Evolutionary conservation across 1,284 basidiomycete species (phyloP).

Genomic region (Leccinum huronense): DNA sequence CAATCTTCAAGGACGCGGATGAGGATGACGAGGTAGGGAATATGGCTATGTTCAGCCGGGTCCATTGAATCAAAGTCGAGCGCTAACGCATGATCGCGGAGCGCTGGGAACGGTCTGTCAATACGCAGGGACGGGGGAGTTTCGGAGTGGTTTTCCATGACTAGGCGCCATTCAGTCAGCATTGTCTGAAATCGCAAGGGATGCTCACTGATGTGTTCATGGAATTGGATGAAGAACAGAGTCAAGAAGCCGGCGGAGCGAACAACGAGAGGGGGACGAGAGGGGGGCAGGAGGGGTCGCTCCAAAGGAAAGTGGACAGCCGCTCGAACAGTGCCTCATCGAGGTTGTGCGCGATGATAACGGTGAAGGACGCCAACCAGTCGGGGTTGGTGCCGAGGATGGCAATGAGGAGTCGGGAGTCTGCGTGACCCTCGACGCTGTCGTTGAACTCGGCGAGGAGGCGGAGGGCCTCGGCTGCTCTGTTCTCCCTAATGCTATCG

Average conservation of each 20-base stretch:
- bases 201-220: constrained; percentile 77
- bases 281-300: constrained; percentile 54
- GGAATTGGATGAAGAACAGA: constrained; percentile 84
- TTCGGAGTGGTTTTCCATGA: constrained; percentile 94
- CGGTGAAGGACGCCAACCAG: constrained; percentile 61
- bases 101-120: constrained; percentile 83
- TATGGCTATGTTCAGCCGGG: constrained; percentile 80
- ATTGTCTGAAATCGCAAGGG: constrained; percentile 1
- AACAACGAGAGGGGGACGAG: constrained; percentile 77
- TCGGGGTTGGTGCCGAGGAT: constrained; percentile 56
- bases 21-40: constrained; percentile 86
- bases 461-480: constrained; percentile 78
- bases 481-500: constrained; percentile 70
- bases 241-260: constrained; percentile 85
- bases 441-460: constrained; percentile 88
- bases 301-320: constrained; percentile 71
- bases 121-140: constrained; percentile 81
- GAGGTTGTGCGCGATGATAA: constrained; percentile 86
- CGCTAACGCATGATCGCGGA: constrained; percentile 67
- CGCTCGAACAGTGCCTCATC: constrained; percentile 52
- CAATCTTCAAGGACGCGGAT: constrained; percentile 81
- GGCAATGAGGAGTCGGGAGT: constrained; percentile 54
- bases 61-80: constrained; percentile 78
- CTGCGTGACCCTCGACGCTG: constrained; percentile 72
- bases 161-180: constrained; percentile 39